Base-by-base conservation (phyloP, 257 asterid genomes). In the Lantana camara region DNA sequence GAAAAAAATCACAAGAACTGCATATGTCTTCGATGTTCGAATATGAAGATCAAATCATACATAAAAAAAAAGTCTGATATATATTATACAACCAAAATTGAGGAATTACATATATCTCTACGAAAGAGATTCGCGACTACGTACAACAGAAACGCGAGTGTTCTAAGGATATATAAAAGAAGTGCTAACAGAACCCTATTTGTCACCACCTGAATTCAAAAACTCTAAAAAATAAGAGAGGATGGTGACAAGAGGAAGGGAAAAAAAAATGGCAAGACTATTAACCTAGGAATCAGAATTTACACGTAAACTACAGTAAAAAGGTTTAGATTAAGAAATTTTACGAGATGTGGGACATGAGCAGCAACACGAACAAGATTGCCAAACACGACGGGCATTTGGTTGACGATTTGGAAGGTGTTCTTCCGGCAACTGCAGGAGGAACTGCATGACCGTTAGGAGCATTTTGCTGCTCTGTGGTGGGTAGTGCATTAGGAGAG, bases 371-470 rank as follows among this genome's bases (percentile, higher is more conserved):
- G 68, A 90, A 51, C 38, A 79, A 35, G 64, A 62, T 79, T 12
- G n/a, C n/a, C n/a, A n/a, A n/a, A n/a, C n/a, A n/a, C n/a, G 79
- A 74, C 22, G 22, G 57, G 73, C 77, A 29, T 24, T 67, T 64
- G 22, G 76, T 53, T 35, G 90, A 76, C 58, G 97, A 82, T 64
- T 71, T 78, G 37, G 81, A 80, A 29, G 85, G 84, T 1, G 87
- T 82, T 63, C 78, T 83, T 64, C 86, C 88, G 5, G 92, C 86
- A 66, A 82, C 58, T 54, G 95, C 95, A 44, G 97, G 95, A 42
- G 90, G 61, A 66, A 82, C 81, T 64, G 84, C 93, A 45, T 64
- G 86, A 52, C 79, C 66, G 24, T 75, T 83, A 8, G 95, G 84
- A 5, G 78, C 61, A 41, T 77, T 83, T 64, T 85, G 96, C 80